phyloP scores from a whole-genome alignment of 305 asterid species.

The Andrographis paniculata region DNA sequence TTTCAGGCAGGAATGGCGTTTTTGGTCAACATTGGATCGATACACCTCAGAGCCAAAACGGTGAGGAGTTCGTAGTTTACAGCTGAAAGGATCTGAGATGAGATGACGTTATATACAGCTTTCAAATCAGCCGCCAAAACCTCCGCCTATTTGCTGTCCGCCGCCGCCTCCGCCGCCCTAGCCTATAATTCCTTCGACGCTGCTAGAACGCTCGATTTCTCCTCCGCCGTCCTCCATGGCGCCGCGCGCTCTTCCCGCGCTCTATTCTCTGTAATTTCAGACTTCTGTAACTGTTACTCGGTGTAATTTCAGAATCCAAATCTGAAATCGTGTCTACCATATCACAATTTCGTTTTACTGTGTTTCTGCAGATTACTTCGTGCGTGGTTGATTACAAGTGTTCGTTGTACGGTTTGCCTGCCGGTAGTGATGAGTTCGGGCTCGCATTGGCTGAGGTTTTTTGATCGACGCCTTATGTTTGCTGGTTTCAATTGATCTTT shows the following conservation, averaged over 20 bases:
- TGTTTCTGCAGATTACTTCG: slow-evolving; percentile 39
- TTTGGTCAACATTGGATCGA: too few species aligned
- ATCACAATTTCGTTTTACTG: not conserved
- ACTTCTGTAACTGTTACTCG: not conserved
- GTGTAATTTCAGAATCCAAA: not conserved
- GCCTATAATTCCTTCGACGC: slow-evolving; percentile 26
- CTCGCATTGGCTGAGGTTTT: slow-evolving; percentile 48
- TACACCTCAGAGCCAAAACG: not conserved
- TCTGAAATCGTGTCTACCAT: not conserved
- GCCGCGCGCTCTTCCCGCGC: slow-evolving; percentile 75
- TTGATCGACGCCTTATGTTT: not conserved
- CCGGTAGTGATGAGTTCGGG: slow-evolving; percentile 40
- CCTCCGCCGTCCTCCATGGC: slow-evolving; percentile 43
- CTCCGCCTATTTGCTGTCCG: slow-evolving; percentile 35
- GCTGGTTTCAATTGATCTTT: not conserved
- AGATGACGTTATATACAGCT: slow-evolving; percentile 21
- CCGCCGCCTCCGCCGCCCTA: slow-evolving; percentile 41
- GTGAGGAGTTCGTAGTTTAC: not conserved
- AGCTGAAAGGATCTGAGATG: slow-evolving; percentile 36
- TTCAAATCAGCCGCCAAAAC: slow-evolving; percentile 36
- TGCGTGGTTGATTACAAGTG: slow-evolving; percentile 64
- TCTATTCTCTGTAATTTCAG: slow-evolving; percentile 40
- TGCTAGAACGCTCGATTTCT: slow-evolving; percentile 20
- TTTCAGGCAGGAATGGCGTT: too few species aligned
- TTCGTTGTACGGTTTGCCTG: slow-evolving; percentile 43